Conservation (phyloP, 331 rosid species). For the Pyrus hybrid region DNA sequence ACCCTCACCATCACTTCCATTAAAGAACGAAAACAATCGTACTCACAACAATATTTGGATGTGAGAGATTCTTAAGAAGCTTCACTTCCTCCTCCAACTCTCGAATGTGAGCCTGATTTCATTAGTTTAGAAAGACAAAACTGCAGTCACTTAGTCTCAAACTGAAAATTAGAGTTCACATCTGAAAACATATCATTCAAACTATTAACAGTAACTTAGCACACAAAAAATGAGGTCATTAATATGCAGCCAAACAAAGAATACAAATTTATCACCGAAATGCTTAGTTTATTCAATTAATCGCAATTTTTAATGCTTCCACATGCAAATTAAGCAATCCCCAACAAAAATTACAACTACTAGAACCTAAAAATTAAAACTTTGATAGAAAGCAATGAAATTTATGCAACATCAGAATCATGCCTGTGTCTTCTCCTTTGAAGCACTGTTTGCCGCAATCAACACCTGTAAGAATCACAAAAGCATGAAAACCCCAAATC, state of each 20-base stretch:
- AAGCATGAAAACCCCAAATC: background rate
- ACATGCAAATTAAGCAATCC: background rate
- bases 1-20: constrained; percentile 6
- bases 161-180: background rate
- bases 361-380: background rate
- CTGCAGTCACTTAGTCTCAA: background rate
- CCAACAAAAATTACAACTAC: background rate
- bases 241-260: background rate
- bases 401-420: background rate
- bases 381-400: background rate
- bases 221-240: too few species aligned
- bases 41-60: constrained; percentile 80
- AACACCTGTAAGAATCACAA: constrained; percentile 42
- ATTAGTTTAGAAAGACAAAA: background rate
- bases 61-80: constrained; percentile 70
- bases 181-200: too few species aligned
- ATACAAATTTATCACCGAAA: background rate
- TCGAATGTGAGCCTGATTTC: constrained; percentile 53
- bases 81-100: constrained; percentile 82
- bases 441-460: constrained; percentile 50
- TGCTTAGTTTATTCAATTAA: background rate
- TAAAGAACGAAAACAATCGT: background rate
- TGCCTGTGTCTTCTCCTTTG: constrained; percentile 60
- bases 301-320: background rate
- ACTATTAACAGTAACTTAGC: too few species aligned